Evolutionary conservation across 2,329 filamentous ascomycete genomes (phyloP).

Genomic region (Fusarium praegraminearum): DNA sequence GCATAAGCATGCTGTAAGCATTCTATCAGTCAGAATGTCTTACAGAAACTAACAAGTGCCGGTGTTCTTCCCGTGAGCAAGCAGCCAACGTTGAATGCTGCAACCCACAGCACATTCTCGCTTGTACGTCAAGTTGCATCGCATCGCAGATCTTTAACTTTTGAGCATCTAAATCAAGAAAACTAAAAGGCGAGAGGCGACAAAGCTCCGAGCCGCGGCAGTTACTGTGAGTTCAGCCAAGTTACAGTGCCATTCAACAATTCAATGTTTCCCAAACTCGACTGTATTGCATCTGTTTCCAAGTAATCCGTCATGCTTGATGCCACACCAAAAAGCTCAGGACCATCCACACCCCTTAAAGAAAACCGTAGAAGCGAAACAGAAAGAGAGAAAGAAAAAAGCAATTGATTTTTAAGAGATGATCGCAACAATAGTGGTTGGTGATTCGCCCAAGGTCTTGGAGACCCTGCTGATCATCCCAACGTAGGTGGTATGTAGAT

Average conservation of each 20-base stretch:
- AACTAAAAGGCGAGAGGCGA: background rate
- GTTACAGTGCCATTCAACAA: background rate
- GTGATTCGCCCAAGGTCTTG: slow-evolving; percentile 30
- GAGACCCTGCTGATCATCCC: slow-evolving; percentile 44
- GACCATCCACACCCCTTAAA: slow-evolving; percentile 9
- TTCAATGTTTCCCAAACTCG: slow-evolving; percentile 1
- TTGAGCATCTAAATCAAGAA: slow-evolving; percentile 17
- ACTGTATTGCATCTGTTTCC: slow-evolving; percentile 17
- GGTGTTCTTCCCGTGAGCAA: slow-evolving; percentile 16
- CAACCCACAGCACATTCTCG: slow-evolving; percentile 22
- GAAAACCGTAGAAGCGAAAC: slow-evolving; percentile 20
- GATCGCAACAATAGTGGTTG: slow-evolving; percentile 5
- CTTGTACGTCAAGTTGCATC: slow-evolving; percentile 39
- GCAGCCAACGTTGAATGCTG: background rate
- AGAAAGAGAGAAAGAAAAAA: background rate
- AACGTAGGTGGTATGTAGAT: slow-evolving; percentile 35
- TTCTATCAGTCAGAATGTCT: slow-evolving; percentile 11
- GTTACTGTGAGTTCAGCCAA: slow-evolving; percentile 7
- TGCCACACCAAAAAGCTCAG: background rate
- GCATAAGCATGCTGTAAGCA: slow-evolving; percentile 15
- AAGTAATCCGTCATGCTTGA: slow-evolving; percentile 22
- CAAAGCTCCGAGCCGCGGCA: slow-evolving; percentile 23
- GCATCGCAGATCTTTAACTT: slow-evolving; percentile 24
- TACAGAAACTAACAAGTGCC: slow-evolving; percentile 20
- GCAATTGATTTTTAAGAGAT: background rate